Evolutionary conservation across 805 yeast species (phyloP).

Genomic region (Candida jianshihensis): DNA sequence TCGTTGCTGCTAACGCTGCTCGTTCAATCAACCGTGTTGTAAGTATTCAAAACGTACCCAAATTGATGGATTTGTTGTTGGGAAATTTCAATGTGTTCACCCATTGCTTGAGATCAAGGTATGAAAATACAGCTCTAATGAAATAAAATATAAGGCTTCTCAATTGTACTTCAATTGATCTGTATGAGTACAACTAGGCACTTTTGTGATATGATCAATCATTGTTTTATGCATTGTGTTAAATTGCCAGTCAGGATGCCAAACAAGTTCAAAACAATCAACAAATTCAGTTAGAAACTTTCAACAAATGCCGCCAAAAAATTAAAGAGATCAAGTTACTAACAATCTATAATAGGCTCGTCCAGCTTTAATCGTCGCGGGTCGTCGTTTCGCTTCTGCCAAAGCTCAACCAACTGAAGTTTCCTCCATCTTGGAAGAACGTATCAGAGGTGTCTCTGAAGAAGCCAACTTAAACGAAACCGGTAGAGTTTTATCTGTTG

Average conservation of each 20-base stretch:
- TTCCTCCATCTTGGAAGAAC: constrained; percentile 96
- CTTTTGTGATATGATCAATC: too few relatives aligned
- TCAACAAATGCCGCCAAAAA: not conserved
- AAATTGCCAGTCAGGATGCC: too few relatives aligned
- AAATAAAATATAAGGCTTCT: too few relatives aligned
- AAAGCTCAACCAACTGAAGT: constrained; percentile 99
- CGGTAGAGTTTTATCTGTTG: constrained; percentile 98
- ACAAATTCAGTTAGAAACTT: too few relatives aligned
- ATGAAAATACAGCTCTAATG: too few relatives aligned
- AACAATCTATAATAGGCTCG: constrained; percentile 48
- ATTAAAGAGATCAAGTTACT: too few relatives aligned
- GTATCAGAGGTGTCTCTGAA: constrained; percentile 97
- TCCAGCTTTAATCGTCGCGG: constrained; percentile 57
- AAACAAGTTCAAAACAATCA: too few relatives aligned
- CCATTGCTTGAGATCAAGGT: too few relatives aligned
- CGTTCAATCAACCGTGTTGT: constrained; percentile 30
- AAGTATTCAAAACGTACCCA: constrained; percentile 22
- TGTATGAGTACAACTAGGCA: too few relatives aligned
- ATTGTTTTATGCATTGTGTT: too few relatives aligned
- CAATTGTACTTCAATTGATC: too few relatives aligned
- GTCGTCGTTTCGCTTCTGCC: constrained; percentile 79
- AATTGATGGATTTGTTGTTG: constrained; percentile 1
- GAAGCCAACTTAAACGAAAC: constrained; percentile 98
- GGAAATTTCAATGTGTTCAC: too few relatives aligned
- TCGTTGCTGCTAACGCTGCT: constrained; percentile 49